Evolutionary conservation across 495 filamentous ascomycete genomes (phyloP), one percentile per base, ranked within the genome.

Genomic region (Talaromyces wortmannii): DNA sequence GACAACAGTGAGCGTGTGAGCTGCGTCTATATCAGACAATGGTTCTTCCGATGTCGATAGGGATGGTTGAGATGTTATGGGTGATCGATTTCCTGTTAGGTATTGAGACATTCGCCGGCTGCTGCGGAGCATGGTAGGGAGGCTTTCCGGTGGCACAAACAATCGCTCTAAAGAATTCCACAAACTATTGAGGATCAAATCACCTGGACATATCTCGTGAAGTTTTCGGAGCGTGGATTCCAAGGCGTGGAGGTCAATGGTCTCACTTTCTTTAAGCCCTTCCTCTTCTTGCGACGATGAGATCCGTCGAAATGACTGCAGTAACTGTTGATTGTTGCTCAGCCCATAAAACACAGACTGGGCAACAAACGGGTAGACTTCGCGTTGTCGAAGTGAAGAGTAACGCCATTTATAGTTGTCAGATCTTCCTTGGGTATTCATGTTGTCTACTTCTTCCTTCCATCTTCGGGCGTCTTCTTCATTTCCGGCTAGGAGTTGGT

Each of bases 341-440:
- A 95, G 67, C 5, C 87, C 79, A 58, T 86, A 86, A 63, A 88
- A 92, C 3, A 91, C 67, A 49, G 83, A 88, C 58, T 92, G 88
- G 18, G 87, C 82, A 42, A 85, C 72, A 63, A 92, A 94, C 4
- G 72, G 60, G 45, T 73, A 78, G 10, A 64, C 69, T 45, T 69
- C 59, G 10, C 69, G 69, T 52, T 76, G 74, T 5, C 64, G 66
- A 31, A 58, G 44, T n/a, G 71, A 69, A 31, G 72, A 71, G 62
- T 67, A 69, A 15, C 55, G 61, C 71, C 72, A 73, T 15, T 74
- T 67, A 3, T 66, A 64, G 44, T 70, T 63, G 13, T 77, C 72
- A 42, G 72, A 73, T 31, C 56, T 70, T 12, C 74, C 72, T 48
- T 59, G 64, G 8, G 53, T 65, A 44, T 77, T 67, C 42, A 77